phyloP scores from a whole-genome alignment of 2,329 filamentous ascomycete species.

The Tricladium varicosporioides region DNA sequence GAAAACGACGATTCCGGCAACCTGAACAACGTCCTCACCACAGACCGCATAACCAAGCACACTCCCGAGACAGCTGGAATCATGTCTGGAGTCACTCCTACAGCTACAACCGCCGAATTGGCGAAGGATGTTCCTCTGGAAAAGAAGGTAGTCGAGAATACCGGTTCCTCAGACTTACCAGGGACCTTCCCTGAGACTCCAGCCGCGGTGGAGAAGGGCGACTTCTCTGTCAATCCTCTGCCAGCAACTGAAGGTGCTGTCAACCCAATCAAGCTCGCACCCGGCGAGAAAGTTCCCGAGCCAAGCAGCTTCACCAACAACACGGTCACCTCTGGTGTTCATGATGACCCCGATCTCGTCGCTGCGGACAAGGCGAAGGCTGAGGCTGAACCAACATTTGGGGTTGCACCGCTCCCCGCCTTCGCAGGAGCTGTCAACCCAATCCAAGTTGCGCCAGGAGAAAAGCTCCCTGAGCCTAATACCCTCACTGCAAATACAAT shows the following conservation, averaged over 20 bases:
- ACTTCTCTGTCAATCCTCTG: conserved; percentile 55
- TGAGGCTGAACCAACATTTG: conserved; percentile 45
- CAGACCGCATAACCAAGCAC: conserved; percentile 62
- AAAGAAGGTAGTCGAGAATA: conserved; percentile 15
- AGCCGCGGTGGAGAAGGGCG: conserved; percentile 41
- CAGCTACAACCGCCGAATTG: conserved; percentile 69
- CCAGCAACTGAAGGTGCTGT: conserved; percentile 62
- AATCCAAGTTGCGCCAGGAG: conserved; percentile 73
- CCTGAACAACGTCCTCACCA: conserved; percentile 87
- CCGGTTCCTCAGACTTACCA: conserved; percentile 51
- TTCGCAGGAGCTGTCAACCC: conserved; percentile 71
- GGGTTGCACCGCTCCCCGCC: conserved; percentile 61
- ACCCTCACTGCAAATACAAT: conserved; percentile 65
- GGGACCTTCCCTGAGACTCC: conserved; percentile 75
- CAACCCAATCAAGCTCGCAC: conserved; percentile 77
- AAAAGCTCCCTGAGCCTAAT: conserved; percentile 70
- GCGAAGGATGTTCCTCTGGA: conserved; percentile 64
- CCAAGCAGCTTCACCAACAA: conserved; percentile 61
- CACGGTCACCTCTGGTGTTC: conserved; percentile 69
- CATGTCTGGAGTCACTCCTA: conserved; percentile 67
- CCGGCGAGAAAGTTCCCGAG: conserved; percentile 79
- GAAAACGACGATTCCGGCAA: conserved; percentile 82
- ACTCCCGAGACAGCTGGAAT: conserved; percentile 46
- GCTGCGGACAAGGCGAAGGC: conserved; percentile 43
- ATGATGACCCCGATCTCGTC: conserved; percentile 77